Evolutionary conservation across 2,329 filamentous ascomycete genomes (phyloP).

Genomic region (Venturia effusa): DNA sequence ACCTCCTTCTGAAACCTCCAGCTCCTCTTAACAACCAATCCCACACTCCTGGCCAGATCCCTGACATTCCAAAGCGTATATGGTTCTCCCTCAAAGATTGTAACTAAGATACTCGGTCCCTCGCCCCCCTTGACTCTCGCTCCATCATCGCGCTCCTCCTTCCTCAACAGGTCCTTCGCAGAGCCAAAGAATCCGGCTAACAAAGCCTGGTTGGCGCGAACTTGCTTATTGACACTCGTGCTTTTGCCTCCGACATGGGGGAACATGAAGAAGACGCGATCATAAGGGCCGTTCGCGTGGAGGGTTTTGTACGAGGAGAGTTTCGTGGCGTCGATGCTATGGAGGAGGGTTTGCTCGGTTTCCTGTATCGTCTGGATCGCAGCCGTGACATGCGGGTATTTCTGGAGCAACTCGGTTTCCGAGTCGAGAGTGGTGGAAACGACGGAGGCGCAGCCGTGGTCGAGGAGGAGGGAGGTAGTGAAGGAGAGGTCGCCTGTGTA

Average conservation of each 20-base stretch:
- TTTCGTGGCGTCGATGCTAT: conserved; percentile 57
- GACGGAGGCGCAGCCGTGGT: conserved; percentile 56
- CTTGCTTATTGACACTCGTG: conserved; percentile 89
- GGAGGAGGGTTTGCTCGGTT: conserved; percentile 39
- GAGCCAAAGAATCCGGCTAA: conserved; percentile 38
- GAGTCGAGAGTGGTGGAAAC: conserved; percentile 61
- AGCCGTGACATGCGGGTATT: conserved; percentile 67
- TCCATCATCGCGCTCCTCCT: conserved; percentile 13
- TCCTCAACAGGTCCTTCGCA: conserved; percentile 21
- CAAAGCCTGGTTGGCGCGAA: conserved; percentile 70
- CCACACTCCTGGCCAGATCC: conserved; percentile 71
- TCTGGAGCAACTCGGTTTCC: conserved; percentile 48
- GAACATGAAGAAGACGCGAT: conserved; percentile 90
- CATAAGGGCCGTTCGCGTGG: conserved; percentile 32
- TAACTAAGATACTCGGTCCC: conserved; percentile 55
- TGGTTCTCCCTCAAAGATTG: conserved; percentile 84
- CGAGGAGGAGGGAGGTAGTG: conserved; percentile 51
- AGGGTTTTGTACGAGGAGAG: conserved; percentile 37
- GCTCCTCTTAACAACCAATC: conserved; percentile 58
- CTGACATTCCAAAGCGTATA: conserved; percentile 94
- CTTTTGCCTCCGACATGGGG: conserved; percentile 88
- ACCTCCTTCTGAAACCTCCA: conserved; percentile 55
- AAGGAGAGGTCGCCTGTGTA: conserved; percentile 63
- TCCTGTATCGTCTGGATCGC: conserved; percentile 17
- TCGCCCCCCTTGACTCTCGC: conserved; percentile 7